Percentiles rank a stretch among this genome's conserved stretches.
Evolutionary conservation across 73 alveolate species (phyloP).

Genomic region (Uronychia setigera): DNA sequence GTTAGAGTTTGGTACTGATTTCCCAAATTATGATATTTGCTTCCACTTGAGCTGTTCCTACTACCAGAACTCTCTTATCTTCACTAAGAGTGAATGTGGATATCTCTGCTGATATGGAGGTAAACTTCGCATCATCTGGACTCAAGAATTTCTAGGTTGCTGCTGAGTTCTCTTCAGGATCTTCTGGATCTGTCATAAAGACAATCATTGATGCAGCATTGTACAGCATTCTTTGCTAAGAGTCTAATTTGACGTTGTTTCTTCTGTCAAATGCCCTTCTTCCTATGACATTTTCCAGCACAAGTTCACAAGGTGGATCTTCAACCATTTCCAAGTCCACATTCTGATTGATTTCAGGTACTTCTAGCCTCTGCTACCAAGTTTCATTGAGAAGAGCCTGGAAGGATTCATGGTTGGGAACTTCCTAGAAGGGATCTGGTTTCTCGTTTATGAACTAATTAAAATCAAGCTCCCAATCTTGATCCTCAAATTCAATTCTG

Average conservation of each 20-base stretch:
- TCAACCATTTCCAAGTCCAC: conserved; percentile 63
- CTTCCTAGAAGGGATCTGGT: conserved; percentile 78
- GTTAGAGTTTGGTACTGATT: conserved; percentile 75
- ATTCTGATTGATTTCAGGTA: conserved; percentile 74
- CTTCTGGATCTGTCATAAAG: conserved; percentile 53
- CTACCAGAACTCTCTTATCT: conserved; percentile 78
- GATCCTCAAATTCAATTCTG: conserved; percentile 78
- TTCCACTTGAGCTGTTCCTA: conserved; percentile 82
- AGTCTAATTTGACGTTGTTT: conserved; percentile 92
- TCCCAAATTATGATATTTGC: conserved; percentile 90
- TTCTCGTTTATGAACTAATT: conserved; percentile 50
- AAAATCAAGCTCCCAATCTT: conserved; percentile 78
- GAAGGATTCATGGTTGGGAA: conserved; percentile 60
- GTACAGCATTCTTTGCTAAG: conserved; percentile 90
- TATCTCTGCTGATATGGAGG: conserved; percentile 73
- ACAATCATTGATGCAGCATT: conserved; percentile 88
- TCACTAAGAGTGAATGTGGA: conserved; percentile 75
- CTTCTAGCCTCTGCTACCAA: conserved; percentile 68
- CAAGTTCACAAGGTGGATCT: conserved; percentile 61
- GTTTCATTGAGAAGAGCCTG: conserved; percentile 60
- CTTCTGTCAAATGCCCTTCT: conserved; percentile 97
- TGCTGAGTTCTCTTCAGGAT: conserved; percentile 39
- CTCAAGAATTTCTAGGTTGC: conserved; percentile 45
- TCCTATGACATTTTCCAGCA: conserved; percentile 76
- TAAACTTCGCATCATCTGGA: conserved; percentile 52